Conservation (phyloP, 2,329 filamentous ascomycete species). For the Helminthosporium solani region DNA sequence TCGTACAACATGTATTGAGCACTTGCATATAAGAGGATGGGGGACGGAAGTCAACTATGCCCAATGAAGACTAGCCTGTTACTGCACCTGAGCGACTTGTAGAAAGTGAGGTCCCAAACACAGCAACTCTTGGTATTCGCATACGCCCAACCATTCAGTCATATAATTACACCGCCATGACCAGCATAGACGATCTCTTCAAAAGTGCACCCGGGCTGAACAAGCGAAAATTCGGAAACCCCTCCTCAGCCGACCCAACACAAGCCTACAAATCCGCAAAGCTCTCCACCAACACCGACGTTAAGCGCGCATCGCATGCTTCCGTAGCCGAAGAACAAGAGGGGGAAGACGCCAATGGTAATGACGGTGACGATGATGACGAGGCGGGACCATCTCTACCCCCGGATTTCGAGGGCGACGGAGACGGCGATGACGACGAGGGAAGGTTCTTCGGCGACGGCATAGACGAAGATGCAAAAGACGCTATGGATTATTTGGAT, state of each 20-base stretch:
- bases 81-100: no score
- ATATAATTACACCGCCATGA: constrained; percentile 47
- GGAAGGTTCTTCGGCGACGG: constrained; percentile 95
- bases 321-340: constrained; percentile 53
- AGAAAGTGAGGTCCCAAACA: no score
- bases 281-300: constrained; percentile 52
- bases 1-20: no score
- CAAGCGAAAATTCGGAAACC: constrained; percentile 62
- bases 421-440: constrained; percentile 70
- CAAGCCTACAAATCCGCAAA: constrained; percentile 63
- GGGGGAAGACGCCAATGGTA: constrained; percentile 49
- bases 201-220: constrained; percentile 54
- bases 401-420: constrained; percentile 58
- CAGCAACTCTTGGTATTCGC: no score
- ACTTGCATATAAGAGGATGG: no score
- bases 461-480: constrained; percentile 74
- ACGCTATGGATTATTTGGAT: constrained; percentile 87
- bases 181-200: constrained; percentile 64
- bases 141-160: no score
- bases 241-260: constrained; percentile 55
- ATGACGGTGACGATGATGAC: constrained; percentile 45
- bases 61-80: no score
- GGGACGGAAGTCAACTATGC: no score
- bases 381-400: constrained; percentile 57
- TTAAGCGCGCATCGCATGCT: constrained; percentile 50